phyloP scores from a whole-genome alignment of 2,329 filamentous ascomycete species.

The Lachnellula hyalina region DNA sequence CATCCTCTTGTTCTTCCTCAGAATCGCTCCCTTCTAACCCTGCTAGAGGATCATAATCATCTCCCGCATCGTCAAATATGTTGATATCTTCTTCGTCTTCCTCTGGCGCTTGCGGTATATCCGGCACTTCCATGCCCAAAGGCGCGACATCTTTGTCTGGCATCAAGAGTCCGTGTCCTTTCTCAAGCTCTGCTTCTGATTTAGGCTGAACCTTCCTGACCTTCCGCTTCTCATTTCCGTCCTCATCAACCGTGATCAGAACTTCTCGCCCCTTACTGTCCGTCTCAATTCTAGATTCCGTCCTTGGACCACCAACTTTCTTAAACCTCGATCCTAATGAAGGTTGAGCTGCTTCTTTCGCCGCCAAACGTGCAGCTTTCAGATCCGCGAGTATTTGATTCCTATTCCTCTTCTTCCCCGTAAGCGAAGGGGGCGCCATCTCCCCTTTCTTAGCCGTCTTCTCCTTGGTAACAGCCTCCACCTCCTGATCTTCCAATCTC shows the following conservation, averaged over 20 bases:
- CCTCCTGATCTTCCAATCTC: conserved; percentile 48
- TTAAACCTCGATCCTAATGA: conserved; percentile 56
- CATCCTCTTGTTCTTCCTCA: conserved; percentile 37
- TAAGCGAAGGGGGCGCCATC: conserved; percentile 47
- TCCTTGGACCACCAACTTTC: conserved; percentile 54
- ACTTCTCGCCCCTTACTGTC: conserved; percentile 59
- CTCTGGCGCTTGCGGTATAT: conserved; percentile 42
- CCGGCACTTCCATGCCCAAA: conserved; percentile 61
- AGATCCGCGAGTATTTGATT: conserved; percentile 64
- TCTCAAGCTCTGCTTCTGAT: conserved; percentile 32
- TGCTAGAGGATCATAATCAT: conserved; percentile 63
- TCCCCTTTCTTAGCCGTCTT: conserved; percentile 53
- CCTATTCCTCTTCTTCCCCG: conserved; percentile 57
- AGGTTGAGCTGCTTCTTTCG: conserved; percentile 46
- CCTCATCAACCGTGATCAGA: conserved; percentile 59
- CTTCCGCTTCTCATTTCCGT: conserved; percentile 62
- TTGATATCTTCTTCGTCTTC: conserved; percentile 53
- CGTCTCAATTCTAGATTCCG: conserved; percentile 53
- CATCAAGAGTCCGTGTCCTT: conserved; percentile 41
- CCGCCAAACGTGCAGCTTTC: conserved; percentile 57
- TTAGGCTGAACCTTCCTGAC: conserved; percentile 45
- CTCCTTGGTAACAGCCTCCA: conserved; percentile 46
- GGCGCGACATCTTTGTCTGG: conserved; percentile 52
- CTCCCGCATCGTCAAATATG: conserved; percentile 61
- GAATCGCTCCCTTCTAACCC: conserved; percentile 43